Percentiles rank a stretch among this genome's conserved stretches.
Evolutionary conservation across 371 early-diverging fungal genomes (phyloP).

Genomic region (Lichtheimia ornata): DNA sequence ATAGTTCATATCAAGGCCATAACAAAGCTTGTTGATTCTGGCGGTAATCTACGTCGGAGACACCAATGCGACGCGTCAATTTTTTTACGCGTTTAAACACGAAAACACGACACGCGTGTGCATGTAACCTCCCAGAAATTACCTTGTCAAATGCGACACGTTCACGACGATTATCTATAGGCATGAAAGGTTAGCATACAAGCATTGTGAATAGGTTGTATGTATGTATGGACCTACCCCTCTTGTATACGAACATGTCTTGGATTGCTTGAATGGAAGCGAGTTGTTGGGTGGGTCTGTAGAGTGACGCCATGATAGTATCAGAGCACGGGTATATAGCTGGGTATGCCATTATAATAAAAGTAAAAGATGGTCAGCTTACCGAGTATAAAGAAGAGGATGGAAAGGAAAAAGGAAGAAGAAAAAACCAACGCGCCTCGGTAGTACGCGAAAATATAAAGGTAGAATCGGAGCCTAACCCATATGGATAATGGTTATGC

Average conservation of each 20-base stretch:
- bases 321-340: too few relatives aligned
- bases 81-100: conserved; percentile 5
- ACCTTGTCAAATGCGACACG: conserved; percentile 87
- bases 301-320: too few relatives aligned
- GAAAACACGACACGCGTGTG: conserved; percentile 1
- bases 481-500: too few relatives aligned
- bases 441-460: conserved; percentile 25
- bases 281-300: too few relatives aligned
- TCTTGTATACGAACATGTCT: conserved; percentile 74
- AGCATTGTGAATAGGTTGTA: neutral
- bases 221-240: conserved; percentile 52
- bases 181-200: neutral
- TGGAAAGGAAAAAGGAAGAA: neutral
- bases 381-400: too few relatives aligned
- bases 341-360: too few relatives aligned
- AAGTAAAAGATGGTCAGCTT: too few relatives aligned
- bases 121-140: conserved; percentile 5
- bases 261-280: too few relatives aligned
- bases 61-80: conserved; percentile 5
- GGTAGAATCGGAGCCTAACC: too few relatives aligned
- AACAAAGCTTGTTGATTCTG: conserved; percentile 84
- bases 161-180: conserved; percentile 79
- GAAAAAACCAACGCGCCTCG: conserved; percentile 17
- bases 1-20: conserved; percentile 82
- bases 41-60: conserved; percentile 74